Evolutionary conservation across 1,284 basidiomycete species (phyloP).

Genomic region (Cutaneotrichosporon dermatis): DNA sequence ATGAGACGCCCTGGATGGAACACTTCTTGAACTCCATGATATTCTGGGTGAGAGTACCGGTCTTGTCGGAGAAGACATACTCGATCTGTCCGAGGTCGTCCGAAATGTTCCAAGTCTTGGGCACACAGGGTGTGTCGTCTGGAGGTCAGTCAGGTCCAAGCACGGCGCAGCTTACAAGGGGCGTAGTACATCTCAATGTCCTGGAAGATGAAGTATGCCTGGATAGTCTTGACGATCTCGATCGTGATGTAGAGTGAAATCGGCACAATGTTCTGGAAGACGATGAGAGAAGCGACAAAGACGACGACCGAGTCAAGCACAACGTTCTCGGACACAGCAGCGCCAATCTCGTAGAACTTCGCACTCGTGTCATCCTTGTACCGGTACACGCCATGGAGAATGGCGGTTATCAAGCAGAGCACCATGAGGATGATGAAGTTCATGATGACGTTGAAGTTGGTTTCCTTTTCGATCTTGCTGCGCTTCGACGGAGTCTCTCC

Average conservation of each 20-base stretch:
- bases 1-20: conserved; percentile 74
- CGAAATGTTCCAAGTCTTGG: conserved; percentile 97
- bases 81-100: conserved; percentile 97
- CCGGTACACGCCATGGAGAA: conserved; percentile 56
- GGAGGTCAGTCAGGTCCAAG: background rate
- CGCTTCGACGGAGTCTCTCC: conserved; percentile 85
- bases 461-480: conserved; percentile 94
- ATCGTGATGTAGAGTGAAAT: conserved; percentile 97
- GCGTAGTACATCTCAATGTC: conserved; percentile 96
- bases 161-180: conserved; percentile 50
- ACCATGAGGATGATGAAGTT: conserved; percentile 77
- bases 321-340: conserved; percentile 60
- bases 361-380: conserved; percentile 63
- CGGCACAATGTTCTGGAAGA: conserved; percentile 97
- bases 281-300: conserved; percentile 82
- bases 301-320: conserved; percentile 80
- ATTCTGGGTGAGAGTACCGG: conserved; percentile 91
- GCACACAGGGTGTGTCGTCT: conserved; percentile 79
- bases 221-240: conserved; percentile 93
- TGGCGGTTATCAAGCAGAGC: conserved; percentile 65
- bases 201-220: conserved; percentile 95
- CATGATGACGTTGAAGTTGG: conserved; percentile 76
- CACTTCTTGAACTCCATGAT: conserved; percentile 99
- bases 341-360: conserved; percentile 64
- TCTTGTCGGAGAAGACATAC: conserved; percentile 97